Percentiles rank a stretch among this genome's conserved stretches.
Conservation (phyloP, 2,329 filamentous ascomycete genomes). For the Dryadomyces sulphureus region DNA sequence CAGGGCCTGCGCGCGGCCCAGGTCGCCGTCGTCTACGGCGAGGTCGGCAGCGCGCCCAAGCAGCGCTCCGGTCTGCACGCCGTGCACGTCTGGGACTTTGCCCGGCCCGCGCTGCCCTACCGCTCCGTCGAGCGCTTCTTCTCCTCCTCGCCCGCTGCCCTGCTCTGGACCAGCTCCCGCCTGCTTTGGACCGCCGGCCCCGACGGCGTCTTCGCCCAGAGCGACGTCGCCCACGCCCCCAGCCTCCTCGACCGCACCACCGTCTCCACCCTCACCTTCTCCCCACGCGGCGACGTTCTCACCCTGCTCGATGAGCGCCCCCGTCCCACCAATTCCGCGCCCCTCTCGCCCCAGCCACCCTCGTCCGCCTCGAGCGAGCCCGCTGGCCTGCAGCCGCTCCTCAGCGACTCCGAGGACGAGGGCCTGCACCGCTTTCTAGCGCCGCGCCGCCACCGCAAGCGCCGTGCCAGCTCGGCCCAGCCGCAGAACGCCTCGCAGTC, state of each 20-base stretch:
- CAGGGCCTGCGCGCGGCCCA: slow-evolving; percentile 44
- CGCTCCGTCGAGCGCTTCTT: slow-evolving; percentile 49
- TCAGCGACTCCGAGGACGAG: slow-evolving; percentile 52
- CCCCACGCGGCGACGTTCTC: slow-evolving; percentile 41
- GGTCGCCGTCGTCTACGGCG: slow-evolving; percentile 42
- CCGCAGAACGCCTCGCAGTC: slow-evolving; percentile 35
- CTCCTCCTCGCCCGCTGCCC: slow-evolving; percentile 37
- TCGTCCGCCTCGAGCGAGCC: slow-evolving; percentile 9
- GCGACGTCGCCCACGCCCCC: slow-evolving; percentile 48
- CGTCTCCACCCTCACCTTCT: slow-evolving; percentile 46
- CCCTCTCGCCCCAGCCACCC: slow-evolving; percentile 28
- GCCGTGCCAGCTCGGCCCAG: slow-evolving; percentile 27
- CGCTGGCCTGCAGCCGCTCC: slow-evolving; percentile 33
- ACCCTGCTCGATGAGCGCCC: slow-evolving; percentile 47
- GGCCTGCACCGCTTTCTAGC: slow-evolving; percentile 45
- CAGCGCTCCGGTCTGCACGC: slow-evolving; percentile 39
- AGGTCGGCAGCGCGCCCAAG: slow-evolving; percentile 34
- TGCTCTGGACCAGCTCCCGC: slow-evolving; percentile 51
- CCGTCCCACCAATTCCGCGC: slow-evolving; percentile 14
- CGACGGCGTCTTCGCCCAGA: slow-evolving; percentile 48
- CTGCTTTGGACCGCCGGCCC: slow-evolving; percentile 51
- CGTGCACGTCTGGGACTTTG: slow-evolving; percentile 56
- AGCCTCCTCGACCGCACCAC: slow-evolving; percentile 48
- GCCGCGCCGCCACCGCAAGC: slow-evolving; percentile 22
- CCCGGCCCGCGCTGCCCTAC: slow-evolving; percentile 50